Percentiles rank a stretch among this genome's conserved stretches.
Evolutionary conservation across 2,329 filamentous ascomycete genomes (phyloP).

Genomic region (Fusarium chuoi): DNA sequence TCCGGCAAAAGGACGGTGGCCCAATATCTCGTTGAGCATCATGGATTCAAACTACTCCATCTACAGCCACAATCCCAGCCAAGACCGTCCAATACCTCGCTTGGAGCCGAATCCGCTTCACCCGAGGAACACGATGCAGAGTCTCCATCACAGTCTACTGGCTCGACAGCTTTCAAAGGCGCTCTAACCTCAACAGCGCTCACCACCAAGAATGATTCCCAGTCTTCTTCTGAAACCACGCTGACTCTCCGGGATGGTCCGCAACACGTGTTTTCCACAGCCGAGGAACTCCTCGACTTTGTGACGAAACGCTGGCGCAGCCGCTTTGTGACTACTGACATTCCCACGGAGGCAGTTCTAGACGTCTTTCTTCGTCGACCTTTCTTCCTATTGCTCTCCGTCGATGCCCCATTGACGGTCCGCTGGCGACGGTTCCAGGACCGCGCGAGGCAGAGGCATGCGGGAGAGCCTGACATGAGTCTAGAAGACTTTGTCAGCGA

Average conservation of each 20-base stretch:
- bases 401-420: constrained; percentile 87
- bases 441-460: constrained; percentile 35
- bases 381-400: constrained; percentile 91
- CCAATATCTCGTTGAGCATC: constrained; percentile 84
- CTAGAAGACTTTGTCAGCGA: constrained; percentile 67
- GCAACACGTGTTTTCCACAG: constrained; percentile 64
- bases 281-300: constrained; percentile 80
- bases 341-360: constrained; percentile 77
- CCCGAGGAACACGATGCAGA: constrained; percentile 19
- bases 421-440: constrained; percentile 82
- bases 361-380: constrained; percentile 82
- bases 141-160: constrained; percentile 11
- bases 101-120: constrained; percentile 11
- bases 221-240: constrained; percentile 41
- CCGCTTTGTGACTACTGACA: constrained; percentile 86
- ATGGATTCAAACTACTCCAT: constrained; percentile 81
- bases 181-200: constrained; percentile 43
- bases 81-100: constrained; percentile 7
- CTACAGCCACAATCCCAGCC: constrained; percentile 52
- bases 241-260: constrained; percentile 40
- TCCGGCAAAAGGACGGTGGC: constrained; percentile 92
- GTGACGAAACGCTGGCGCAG: constrained; percentile 86
- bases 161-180: constrained; percentile 36
- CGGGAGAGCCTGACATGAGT: constrained; percentile 45
- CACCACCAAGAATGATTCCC: constrained; percentile 41